phyloP scores from a whole-genome alignment of 1,284 basidiomycete genomes.

The Irpex sp. region DNA sequence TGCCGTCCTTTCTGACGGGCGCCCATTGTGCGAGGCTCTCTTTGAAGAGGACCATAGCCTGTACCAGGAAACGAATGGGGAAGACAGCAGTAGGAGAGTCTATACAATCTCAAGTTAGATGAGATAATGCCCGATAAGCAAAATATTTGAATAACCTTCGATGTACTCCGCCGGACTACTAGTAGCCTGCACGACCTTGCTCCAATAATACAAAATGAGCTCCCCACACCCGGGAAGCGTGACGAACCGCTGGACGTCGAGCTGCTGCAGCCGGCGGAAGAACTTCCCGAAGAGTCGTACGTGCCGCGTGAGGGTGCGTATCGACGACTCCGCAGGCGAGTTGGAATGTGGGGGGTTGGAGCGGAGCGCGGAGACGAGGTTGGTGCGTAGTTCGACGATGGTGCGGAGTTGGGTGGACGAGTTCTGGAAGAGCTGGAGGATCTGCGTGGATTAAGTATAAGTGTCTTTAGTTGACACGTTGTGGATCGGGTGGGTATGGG shows the following conservation, averaged over 20 bases:
- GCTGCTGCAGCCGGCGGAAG: slow-evolving; percentile 69
- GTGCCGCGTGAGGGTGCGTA: slow-evolving; percentile 62
- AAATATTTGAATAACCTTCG: slow-evolving; percentile 40
- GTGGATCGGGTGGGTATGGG: too few relatives aligned
- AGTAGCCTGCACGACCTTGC: slow-evolving; percentile 67
- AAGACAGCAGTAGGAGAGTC: slow-evolving; percentile 53
- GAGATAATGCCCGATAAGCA: neutral
- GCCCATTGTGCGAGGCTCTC: slow-evolving; percentile 77
- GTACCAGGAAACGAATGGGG: slow-evolving; percentile 78
- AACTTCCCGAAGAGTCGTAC: slow-evolving; percentile 71
- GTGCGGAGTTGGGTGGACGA: slow-evolving; percentile 52
- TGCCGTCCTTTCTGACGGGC: slow-evolving; percentile 55
- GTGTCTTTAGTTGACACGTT: too few relatives aligned
- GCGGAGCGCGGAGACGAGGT: slow-evolving; percentile 33
- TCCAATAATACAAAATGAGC: slow-evolving; percentile 75
- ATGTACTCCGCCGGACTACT: slow-evolving; percentile 48
- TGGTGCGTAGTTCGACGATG: slow-evolving; percentile 47
- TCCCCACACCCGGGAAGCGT: slow-evolving; percentile 60
- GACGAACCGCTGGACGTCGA: slow-evolving; percentile 56
- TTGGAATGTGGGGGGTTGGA: slow-evolving; percentile 20
- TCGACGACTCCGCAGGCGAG: slow-evolving; percentile 32
- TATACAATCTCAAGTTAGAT: slow-evolving; percentile 16
- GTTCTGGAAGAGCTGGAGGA: slow-evolving; percentile 55
- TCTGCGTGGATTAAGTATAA: slow-evolving; percentile 31
- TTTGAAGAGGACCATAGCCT: slow-evolving; percentile 87